Percentiles rank a stretch among this genome's conserved stretches.
Conservation (phyloP, 2,329 filamentous ascomycete genomes). For the Botrytis cinerea region DNA sequence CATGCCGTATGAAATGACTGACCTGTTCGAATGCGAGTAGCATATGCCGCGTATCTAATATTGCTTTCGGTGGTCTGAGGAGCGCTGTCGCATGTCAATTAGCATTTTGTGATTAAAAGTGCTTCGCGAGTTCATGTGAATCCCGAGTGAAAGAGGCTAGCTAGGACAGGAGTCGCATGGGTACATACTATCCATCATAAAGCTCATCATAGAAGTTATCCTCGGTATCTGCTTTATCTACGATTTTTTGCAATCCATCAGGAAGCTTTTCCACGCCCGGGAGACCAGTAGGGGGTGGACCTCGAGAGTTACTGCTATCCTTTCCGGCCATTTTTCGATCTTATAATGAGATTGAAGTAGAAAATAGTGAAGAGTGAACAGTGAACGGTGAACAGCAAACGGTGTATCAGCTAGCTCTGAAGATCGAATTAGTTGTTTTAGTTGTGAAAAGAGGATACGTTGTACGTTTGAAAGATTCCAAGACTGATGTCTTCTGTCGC, state of each 20-base stretch:
- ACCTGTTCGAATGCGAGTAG: slow-evolving; percentile 72
- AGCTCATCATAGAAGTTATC: slow-evolving; percentile 77
- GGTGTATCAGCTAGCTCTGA: neutral
- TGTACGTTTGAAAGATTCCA: neutral
- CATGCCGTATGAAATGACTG: neutral
- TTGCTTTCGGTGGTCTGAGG: slow-evolving; percentile 81
- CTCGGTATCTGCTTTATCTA: slow-evolving; percentile 61
- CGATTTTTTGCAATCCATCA: slow-evolving; percentile 55
- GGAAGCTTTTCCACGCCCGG: slow-evolving; percentile 50
- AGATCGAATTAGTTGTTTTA: neutral
- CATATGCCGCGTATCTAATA: slow-evolving; percentile 91
- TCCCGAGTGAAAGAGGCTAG: neutral
- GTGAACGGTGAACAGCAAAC: neutral
- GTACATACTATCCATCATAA: slow-evolving; percentile 74
- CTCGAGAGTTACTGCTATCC: slow-evolving; percentile 33
- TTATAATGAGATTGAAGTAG: neutral
- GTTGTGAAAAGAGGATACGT: neutral
- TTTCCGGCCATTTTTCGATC: slow-evolving; percentile 36
- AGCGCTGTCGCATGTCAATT: slow-evolving; percentile 49
- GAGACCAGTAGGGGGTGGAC: slow-evolving; percentile 34
- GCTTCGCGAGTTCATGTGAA: neutral
- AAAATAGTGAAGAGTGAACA: neutral
- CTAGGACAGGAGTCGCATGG: too few species aligned
- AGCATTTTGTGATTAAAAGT: neutral
- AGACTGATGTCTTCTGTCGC: neutral